phyloP scores from a whole-genome alignment of 805 yeast genomes.

The Lipomyces yamadae region DNA sequence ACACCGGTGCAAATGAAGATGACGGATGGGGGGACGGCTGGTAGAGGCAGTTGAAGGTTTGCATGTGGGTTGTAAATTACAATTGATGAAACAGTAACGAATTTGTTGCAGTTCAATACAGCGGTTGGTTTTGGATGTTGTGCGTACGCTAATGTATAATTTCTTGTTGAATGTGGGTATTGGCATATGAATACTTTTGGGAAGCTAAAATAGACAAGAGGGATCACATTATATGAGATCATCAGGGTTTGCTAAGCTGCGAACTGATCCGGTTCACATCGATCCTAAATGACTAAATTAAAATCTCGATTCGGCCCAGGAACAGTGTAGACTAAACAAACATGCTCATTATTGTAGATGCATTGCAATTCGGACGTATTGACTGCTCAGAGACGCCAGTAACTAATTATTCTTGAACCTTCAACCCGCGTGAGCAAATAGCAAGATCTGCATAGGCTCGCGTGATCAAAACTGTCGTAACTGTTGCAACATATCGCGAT shows the following conservation, averaged over 20 bases:
- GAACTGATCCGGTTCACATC: too few species aligned
- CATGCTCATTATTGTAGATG: too few species aligned
- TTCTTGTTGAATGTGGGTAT: constrained; percentile 6
- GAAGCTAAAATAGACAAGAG: neutral
- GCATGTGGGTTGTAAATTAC: neutral
- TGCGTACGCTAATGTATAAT: neutral
- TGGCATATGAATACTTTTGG: neutral
- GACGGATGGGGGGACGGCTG: constrained; percentile 46
- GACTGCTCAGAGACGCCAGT: neutral
- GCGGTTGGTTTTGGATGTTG: neutral
- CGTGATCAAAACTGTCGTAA: constrained; percentile 1
- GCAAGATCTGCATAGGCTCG: neutral
- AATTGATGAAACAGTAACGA: neutral
- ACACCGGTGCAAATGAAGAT: constrained; percentile 37
- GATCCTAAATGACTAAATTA: too few species aligned
- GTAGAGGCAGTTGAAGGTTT: constrained; percentile 7
- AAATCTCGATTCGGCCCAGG: too few species aligned
- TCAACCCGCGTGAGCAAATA: too few species aligned
- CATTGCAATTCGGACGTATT: too few species aligned
- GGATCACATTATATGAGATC: too few species aligned
- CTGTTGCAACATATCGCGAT: neutral
- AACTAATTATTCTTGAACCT: neutral
- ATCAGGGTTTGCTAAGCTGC: too few species aligned
- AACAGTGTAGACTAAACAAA: too few species aligned
- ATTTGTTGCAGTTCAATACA: neutral